Base-by-base conservation (phyloP, 306 rosid genomes). In the Dalbergia cultrata region DNA sequence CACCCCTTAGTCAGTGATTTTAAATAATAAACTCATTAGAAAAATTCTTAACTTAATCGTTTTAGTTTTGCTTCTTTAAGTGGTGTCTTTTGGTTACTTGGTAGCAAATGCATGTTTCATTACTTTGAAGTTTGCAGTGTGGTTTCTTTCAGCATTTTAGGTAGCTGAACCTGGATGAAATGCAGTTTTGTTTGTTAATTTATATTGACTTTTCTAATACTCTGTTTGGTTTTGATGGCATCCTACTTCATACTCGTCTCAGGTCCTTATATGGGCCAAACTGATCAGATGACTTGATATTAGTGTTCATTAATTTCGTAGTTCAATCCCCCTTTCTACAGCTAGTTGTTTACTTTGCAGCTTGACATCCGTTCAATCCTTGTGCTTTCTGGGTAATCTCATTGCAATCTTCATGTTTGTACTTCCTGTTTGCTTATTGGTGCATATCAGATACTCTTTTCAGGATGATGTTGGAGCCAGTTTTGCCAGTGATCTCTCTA, bases 401-500 rank as follows among this genome's bases (percentile, higher is more conserved):
- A 31, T 81, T 88, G 58, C 74, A 26, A 50, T 85, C 80, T 74
- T 82, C 72, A 70, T 82, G 86, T 83, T 60, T 67, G 78, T 73
- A 49, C 80, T 61, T 81, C 82, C 87, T 88, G 84, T 86, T 85
- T 87, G 52, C 74, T 75, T 80, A 50, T 80, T 90, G 79, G 80
- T 87, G 85, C 81, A 58, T 80, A 78, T 82, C 90, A 92, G 97
- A 90, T 86, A 83, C 75, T 77, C 86, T 92, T 81, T 84, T 89
- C 84, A 89, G 86, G 93, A 90, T 83, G 92, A 82, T 92, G 89
- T 60, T 90, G 91, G 92, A 89, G 85, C 94, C 95, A 78, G 90
- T 75, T 85, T 89, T 92, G 80, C 97, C 90, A 12, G 86, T 89
- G 77, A 74, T 88, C 74, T 80, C 82, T 49, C 50, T 90, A 39